Percentiles rank a stretch among this genome's conserved stretches.
These are phyloP conservation scores for Oryza meridionalis DNA, from an alignment of 176 grass and related monocot genomes.

Conservation along the genomic window DNA sequence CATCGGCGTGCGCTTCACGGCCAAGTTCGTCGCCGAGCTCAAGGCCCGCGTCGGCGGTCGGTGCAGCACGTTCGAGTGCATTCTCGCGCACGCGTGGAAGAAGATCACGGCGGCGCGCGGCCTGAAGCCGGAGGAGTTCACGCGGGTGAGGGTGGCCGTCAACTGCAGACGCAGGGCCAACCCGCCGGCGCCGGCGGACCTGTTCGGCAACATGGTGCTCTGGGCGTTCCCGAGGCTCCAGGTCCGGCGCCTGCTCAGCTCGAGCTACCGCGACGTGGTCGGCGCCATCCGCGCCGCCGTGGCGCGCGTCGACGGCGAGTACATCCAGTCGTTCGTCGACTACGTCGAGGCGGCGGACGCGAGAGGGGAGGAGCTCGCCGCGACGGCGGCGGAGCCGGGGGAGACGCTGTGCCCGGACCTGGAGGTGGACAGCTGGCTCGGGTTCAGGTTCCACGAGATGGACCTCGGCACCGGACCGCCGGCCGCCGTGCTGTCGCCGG, in stretches of 20 bases:
- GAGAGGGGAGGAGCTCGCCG: conserved; percentile 9
- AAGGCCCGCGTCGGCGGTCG: too few species aligned
- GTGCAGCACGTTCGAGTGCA: conserved; percentile 48
- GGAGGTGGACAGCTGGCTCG: conserved; percentile 45
- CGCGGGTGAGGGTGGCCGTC: conserved; percentile 41
- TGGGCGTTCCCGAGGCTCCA: conserved; percentile 40
- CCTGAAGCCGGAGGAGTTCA: conserved; percentile 8
- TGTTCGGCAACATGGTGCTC: conserved; percentile 51
- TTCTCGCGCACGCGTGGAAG: conserved; percentile 46
- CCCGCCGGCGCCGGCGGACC: conserved; percentile 29
- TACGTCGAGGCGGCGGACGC: conserved; percentile 15
- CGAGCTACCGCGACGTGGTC: not conserved
- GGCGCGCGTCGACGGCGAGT: not conserved
- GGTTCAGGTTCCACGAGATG: conserved; percentile 40
- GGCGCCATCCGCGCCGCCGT: conserved; percentile 29
- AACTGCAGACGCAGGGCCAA: conserved; percentile 32
- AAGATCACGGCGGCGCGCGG: conserved; percentile 40
- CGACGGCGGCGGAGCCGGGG: not conserved
- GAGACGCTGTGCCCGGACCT: conserved; percentile 14
- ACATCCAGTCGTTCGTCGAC: conserved; percentile 50
- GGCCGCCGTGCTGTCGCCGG: not conserved
- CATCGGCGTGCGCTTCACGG: not conserved
- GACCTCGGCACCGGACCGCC: conserved; percentile 33
- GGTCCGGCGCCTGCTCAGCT: not conserved
- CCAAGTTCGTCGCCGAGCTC: too few species aligned